Evolutionary conservation across 2,329 filamentous ascomycete species (phyloP).

Genomic region (Ceratocystis cubensis): DNA sequence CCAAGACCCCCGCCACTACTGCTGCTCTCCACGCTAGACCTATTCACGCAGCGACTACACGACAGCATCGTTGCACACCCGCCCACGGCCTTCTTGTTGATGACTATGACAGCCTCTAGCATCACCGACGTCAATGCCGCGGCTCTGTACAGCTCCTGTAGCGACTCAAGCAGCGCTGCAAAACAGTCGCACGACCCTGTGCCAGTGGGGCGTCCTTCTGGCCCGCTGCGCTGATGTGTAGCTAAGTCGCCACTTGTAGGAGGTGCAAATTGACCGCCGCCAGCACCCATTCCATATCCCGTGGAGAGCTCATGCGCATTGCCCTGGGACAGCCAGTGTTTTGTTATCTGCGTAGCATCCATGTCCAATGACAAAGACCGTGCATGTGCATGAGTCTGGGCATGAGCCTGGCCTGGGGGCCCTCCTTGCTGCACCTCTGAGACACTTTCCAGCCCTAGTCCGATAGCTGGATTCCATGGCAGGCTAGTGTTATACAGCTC

Average conservation of each 20-base stretch:
- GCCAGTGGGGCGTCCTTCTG: not conserved
- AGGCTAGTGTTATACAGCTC: slow-evolving; percentile 31
- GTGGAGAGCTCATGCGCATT: slow-evolving; percentile 14
- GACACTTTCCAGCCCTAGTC: not conserved
- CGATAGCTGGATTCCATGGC: slow-evolving; percentile 31
- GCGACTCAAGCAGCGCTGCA: slow-evolving; percentile 30
- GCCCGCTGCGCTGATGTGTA: not conserved
- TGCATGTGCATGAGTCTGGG: slow-evolving; percentile 28
- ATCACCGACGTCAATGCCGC: slow-evolving; percentile 30
- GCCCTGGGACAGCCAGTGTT: slow-evolving; percentile 26
- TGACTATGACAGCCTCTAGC: slow-evolving; percentile 34
- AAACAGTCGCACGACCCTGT: slow-evolving; percentile 7
- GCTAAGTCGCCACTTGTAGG: not conserved
- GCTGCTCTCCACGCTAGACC: slow-evolving; percentile 26
- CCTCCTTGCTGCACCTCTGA: not conserved
- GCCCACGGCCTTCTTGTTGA: slow-evolving; percentile 38
- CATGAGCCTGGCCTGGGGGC: slow-evolving; percentile 5
- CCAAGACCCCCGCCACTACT: not conserved
- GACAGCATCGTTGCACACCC: slow-evolving; percentile 37
- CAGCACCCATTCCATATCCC: not conserved
- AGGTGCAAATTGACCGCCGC: not conserved
- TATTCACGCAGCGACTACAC: slow-evolving; percentile 35
- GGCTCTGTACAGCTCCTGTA: slow-evolving; percentile 37
- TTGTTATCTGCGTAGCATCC: slow-evolving; percentile 11
- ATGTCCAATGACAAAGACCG: slow-evolving; percentile 28